Base-by-base conservation (phyloP, 2,329 filamentous ascomycete species). In the Fusarium sp. region DNA sequence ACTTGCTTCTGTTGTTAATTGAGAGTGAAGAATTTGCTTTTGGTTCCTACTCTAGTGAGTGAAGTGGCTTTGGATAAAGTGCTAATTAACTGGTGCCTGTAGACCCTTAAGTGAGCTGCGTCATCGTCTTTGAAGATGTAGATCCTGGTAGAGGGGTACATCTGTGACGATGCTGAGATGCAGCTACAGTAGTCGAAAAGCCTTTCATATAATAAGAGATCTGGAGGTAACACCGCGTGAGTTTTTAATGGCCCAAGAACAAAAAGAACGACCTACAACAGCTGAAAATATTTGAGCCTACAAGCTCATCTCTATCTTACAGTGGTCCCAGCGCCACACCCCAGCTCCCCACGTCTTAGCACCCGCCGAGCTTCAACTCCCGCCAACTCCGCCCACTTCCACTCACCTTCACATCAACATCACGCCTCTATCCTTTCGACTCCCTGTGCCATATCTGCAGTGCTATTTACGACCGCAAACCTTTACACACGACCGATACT, bases 301-400 rank as follows among this genome's bases (percentile, higher is more conserved):
- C 7, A 60, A 63, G 66, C 54, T 56, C 60, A 46, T 62, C 62
- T 65, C 57, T 63, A 59, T 68, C 67, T 56, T 24, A 43, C 52
- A 38, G 30, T 55, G 62, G 61, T 55, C 51, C 65, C 61, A 64
- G 67, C 62, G 67, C 67, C 67, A 69, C 62, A 45, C 46, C 42
- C 52, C 52, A 67, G 62, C 62, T 67, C 62, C 66, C 62, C 67
- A 67, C 62, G 50, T 51, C 47, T 56, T 46, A 59, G 46, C 49
- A 53, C 53, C 46, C 36, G 32, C 39, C 36, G 53, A 70, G 63
- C 67, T 68, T 69, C 59, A 65, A 68, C 67, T 64, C 55, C 62
- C 54, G 48, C 54, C 65, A 62, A 56, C 65, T 68, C 65, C 60
- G 40, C 55, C 60, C 43, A 49, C 65, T 42, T 61, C 26, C 51